These are phyloP conservation scores for Magnaporthiopsis incrustans DNA, from an alignment of 2,329 filamentous ascomycete species.

Conservation along the genomic window DNA sequence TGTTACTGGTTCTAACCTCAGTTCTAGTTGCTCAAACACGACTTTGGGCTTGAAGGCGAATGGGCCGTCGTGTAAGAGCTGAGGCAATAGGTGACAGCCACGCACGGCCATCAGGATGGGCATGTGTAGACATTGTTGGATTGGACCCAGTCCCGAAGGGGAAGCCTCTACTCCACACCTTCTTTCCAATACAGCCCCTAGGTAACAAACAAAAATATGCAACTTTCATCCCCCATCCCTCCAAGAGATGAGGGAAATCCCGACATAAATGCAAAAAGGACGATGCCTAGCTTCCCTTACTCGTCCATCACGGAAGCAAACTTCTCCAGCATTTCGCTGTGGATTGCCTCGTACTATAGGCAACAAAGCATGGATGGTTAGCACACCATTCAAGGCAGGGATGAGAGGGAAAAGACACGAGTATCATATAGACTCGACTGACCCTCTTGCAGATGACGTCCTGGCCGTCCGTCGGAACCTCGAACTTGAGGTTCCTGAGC, in stretches of 20 bases:
- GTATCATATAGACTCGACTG: slow-evolving; percentile 20
- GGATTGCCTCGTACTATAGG: slow-evolving; percentile 76
- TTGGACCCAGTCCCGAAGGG: neutral
- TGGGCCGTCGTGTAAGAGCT: too few species aligned
- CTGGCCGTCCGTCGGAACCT: slow-evolving; percentile 79
- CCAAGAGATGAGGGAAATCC: neutral
- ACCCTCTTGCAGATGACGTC: slow-evolving; percentile 79
- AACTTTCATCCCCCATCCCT: neutral
- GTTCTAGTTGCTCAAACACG: too few species aligned
- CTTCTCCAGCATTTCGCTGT: slow-evolving; percentile 91
- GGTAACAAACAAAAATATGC: neutral
- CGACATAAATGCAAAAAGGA: neutral
- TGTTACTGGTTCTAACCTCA: too few species aligned
- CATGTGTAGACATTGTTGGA: neutral
- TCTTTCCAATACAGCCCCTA: neutral
- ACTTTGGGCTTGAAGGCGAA: too few species aligned
- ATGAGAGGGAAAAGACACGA: slow-evolving; percentile 1
- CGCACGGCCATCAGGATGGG: too few species aligned
- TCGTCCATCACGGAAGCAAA: slow-evolving; percentile 95
- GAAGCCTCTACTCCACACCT: neutral
- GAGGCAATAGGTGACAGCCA: too few species aligned
- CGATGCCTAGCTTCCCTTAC: slow-evolving; percentile 37
- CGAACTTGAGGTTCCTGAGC: slow-evolving; percentile 92
- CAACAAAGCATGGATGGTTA: neutral
- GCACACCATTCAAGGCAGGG: slow-evolving; percentile 8